These are phyloP conservation scores for Crithidia expoeki DNA, from an alignment of 208 protist genomes.

Conservation along the genomic window DNA sequence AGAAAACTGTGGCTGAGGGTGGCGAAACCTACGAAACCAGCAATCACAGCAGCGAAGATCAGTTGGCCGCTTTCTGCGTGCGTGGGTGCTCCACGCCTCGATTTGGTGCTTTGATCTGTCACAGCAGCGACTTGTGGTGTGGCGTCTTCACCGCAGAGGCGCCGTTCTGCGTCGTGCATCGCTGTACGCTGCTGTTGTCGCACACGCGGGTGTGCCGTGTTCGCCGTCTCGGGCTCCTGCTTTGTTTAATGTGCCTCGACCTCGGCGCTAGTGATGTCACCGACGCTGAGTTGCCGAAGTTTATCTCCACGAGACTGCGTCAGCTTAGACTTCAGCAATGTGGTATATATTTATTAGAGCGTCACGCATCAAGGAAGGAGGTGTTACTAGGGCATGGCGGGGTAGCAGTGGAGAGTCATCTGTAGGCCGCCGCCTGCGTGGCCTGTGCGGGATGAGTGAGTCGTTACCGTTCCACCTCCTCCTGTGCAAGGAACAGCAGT, in stretches of 20 bases:
- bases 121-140: no score
- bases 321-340: background rate
- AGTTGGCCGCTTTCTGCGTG: background rate
- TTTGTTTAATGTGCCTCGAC: slow-evolving; percentile 19
- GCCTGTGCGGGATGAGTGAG: background rate
- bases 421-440: slow-evolving; percentile 3
- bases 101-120: no score
- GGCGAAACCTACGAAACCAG: background rate
- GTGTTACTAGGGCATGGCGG: no score
- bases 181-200: slow-evolving; percentile 24
- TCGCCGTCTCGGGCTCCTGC: slow-evolving; percentile 18
- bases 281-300: slow-evolving; percentile 16
- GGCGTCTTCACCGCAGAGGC: slow-evolving; percentile 9
- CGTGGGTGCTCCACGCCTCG: background rate
- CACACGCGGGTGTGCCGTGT: slow-evolving; percentile 19
- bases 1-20: background rate
- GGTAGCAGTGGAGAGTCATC: no score
- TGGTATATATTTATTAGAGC: no score
- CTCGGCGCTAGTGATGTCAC: slow-evolving; percentile 7
- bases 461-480: background rate
- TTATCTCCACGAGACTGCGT: slow-evolving; percentile 18
- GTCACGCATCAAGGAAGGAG: no score
- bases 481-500: no score
- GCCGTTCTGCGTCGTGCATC: slow-evolving; percentile 10
- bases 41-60: background rate